phyloP scores from a whole-genome alignment of 805 yeast species.

The Candida ovalis region DNA sequence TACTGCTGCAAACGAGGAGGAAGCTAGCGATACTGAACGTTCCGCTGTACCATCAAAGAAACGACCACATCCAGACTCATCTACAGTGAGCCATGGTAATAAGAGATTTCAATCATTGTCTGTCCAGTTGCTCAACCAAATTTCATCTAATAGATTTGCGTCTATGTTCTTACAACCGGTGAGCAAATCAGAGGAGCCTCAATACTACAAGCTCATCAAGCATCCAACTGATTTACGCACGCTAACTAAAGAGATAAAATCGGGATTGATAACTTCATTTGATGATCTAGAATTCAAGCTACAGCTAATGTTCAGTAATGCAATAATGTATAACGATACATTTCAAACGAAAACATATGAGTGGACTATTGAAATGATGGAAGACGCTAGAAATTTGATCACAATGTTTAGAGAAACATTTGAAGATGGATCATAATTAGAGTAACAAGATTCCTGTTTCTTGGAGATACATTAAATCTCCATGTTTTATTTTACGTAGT shows the following conservation, averaged over 20 bases:
- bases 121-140: conserved; percentile 56
- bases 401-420: conserved; percentile 51
- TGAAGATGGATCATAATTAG: conserved; percentile 3
- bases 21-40: conserved; percentile 3
- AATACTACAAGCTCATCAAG: conserved; percentile 57
- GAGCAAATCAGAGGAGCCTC: conserved; percentile 61
- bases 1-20: conserved; percentile 4
- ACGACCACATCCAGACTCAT: conserved; percentile 19
- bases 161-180: conserved; percentile 74
- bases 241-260: conserved; percentile 53
- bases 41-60: conserved; percentile 11
- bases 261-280: conserved; percentile 46
- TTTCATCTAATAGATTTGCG: conserved; percentile 68
- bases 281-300: conserved; percentile 63
- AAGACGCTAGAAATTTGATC: conserved; percentile 55
- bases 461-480: no score
- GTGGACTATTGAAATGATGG: conserved; percentile 68
- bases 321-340: conserved; percentile 74
- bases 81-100: conserved; percentile 24
- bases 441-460: not conserved
- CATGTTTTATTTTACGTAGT: no score
- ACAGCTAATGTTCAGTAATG: conserved; percentile 77
- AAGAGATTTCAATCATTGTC: conserved; percentile 63
- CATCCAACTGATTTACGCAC: conserved; percentile 68
- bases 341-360: conserved; percentile 52